Conservation (phyloP, 352 stramenopile species). For the Elongisporangium undulatum region DNA sequence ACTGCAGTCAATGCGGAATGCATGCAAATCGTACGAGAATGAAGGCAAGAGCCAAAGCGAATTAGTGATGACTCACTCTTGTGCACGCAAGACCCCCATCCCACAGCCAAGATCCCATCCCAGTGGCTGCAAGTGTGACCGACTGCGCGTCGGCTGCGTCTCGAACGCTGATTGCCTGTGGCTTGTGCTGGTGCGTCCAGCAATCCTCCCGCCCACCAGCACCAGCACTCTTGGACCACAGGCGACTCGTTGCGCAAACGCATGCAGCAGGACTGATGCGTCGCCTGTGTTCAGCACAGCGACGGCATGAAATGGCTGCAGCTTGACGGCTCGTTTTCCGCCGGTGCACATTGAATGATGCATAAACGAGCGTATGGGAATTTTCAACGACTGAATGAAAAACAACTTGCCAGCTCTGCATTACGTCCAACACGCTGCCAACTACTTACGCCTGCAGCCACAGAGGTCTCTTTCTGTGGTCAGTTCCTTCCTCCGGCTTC, state of each 20-base stretch:
- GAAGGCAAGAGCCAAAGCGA: not conserved
- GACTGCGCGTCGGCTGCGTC: not conserved
- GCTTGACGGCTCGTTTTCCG: not conserved
- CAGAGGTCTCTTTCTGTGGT: not conserved
- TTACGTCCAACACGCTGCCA: not conserved
- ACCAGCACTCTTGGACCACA: not conserved
- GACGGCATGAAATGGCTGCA: not conserved
- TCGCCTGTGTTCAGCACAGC: not conserved
- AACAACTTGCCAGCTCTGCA: not conserved
- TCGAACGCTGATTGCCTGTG: not conserved
- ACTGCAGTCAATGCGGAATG: too few relatives aligned
- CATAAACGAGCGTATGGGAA: not conserved
- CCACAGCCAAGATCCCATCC: not conserved
- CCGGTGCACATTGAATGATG: not conserved
- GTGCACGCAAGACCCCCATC: not conserved
- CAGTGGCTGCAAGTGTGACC: not conserved
- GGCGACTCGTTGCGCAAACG: not conserved
- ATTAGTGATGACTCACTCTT: not conserved
- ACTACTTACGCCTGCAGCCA: not conserved
- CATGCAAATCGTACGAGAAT: too few relatives aligned
- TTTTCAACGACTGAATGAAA: not conserved
- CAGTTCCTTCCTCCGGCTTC: not conserved
- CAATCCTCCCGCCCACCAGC: too few relatives aligned
- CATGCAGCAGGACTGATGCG: not conserved
- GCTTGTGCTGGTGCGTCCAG: not conserved